These are phyloP conservation scores for Rubia peregrina DNA, from an alignment of 305 asterid genomes.

Conservation along the genomic window DNA sequence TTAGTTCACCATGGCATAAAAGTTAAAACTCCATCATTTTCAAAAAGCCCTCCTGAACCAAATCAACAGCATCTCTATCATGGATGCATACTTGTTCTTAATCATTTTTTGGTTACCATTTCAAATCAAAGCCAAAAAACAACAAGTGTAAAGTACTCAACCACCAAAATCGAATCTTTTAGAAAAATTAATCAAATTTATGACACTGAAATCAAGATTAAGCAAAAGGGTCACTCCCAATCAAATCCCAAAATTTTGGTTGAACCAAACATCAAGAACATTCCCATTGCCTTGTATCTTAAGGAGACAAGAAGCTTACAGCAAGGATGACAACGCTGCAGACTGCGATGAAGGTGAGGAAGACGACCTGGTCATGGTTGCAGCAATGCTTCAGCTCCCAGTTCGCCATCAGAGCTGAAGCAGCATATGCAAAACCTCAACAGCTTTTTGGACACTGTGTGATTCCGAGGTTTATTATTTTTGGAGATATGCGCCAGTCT, in stretches of 20 bases:
- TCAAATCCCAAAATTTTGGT: not conserved
- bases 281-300: not conserved
- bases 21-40: not conserved
- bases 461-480: conserved; percentile 9
- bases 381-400: conserved; percentile 48
- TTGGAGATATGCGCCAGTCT: not conserved
- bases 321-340: conserved; percentile 44
- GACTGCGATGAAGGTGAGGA: conserved; percentile 36
- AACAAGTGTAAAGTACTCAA: not conserved
- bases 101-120: not conserved
- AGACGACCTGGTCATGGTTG: conserved; percentile 40
- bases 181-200: not conserved
- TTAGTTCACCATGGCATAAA: too few relatives aligned
- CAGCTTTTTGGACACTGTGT: not conserved
- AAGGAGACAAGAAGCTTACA: conserved; percentile 16
- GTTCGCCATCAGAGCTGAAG: conserved; percentile 27
- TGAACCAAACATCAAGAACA: not conserved
- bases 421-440: conserved; percentile 1
- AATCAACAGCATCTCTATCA: not conserved
- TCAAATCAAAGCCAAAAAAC: not conserved
- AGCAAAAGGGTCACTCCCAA: conserved; percentile 1
- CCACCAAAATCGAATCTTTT: conserved; percentile 1
- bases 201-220: not conserved
- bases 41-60: not conserved
- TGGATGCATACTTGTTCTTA: not conserved